A percentile compares a stretch with the other conserved stretches of the same genome.
phyloP scores from a whole-genome alignment of 2,329 filamentous ascomycete species.

The Fusarium domesticum region DNA sequence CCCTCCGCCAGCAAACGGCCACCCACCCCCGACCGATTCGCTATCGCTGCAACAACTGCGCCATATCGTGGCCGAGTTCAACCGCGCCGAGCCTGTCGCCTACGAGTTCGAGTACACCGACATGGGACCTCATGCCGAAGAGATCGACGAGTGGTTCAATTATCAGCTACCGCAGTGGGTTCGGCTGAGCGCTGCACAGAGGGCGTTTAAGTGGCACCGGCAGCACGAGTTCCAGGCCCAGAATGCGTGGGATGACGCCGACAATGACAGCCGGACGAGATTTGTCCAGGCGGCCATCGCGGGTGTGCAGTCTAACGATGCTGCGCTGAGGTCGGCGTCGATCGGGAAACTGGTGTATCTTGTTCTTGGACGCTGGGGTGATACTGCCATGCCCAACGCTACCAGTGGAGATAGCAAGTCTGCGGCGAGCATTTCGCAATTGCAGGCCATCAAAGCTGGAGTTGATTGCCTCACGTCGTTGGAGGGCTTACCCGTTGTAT shows the following conservation, averaged over 20 bases:
- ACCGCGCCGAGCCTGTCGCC: slow-evolving; percentile 62
- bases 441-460: slow-evolving; percentile 57
- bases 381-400: slow-evolving; percentile 56
- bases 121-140: slow-evolving; percentile 71
- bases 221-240: slow-evolving; percentile 43
- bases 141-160: slow-evolving; percentile 96
- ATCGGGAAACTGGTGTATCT: slow-evolving; percentile 60
- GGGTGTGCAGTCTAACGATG: slow-evolving; percentile 43
- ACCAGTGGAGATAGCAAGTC: slow-evolving; percentile 43
- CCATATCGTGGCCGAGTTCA: slow-evolving; percentile 71
- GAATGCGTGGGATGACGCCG: slow-evolving; percentile 63
- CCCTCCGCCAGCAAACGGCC: slow-evolving; percentile 26
- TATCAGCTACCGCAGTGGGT: slow-evolving; percentile 85
- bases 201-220: slow-evolving; percentile 77
- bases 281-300: slow-evolving; percentile 58
- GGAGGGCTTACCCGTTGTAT: slow-evolving; percentile 50
- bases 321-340: slow-evolving; percentile 48
- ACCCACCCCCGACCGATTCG: slow-evolving; percentile 58
- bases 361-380: slow-evolving; percentile 66
- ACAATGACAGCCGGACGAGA: slow-evolving; percentile 50
- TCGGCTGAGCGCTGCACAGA: slow-evolving; percentile 70
- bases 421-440: slow-evolving; percentile 53
- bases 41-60: slow-evolving; percentile 72
- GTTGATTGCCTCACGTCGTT: slow-evolving; percentile 50
- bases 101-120: slow-evolving; percentile 87